Base-by-base conservation (phyloP, 176 grass and related monocot genomes). In the Hsuehochloa calcarea region DNA sequence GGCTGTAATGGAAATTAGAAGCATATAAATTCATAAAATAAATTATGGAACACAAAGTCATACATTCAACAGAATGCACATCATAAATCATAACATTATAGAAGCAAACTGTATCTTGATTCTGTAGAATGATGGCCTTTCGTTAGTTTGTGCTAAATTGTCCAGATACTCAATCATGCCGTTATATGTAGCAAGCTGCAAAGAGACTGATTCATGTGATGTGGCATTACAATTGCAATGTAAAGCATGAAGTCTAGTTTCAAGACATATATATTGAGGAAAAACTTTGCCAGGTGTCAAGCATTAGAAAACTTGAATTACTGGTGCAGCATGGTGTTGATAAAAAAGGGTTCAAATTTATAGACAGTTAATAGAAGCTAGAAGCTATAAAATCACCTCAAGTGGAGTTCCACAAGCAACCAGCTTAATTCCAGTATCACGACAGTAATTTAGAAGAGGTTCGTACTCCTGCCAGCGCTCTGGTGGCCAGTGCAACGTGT, bases 401-500 rank as follows among this genome's bases (percentile, higher is more conserved):
- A 94, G 84, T 68, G 96, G 96, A 49, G 96, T 92, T 78, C 96
- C 96, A 83, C 88, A 94, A 88, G 96, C 91, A 81, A 95, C 75
- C 92, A 95, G 85, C 78, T 90, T 95, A 49, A 98, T 86, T 82
- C 86, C 86, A 80, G 81, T 92, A 80, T 95, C 88, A 75, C 27
- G 77, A 50, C 91, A 98, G 58, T 92, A 98, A 75, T 95, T 95
- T 26, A 98, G 86, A 87, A 98, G 91, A 87, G 96, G 96, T 87
- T 94, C 96, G 51, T 95, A 98, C 70, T 98, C 91, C 87, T 98
- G 77, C 96, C 96, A 98, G 45, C 81, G 78, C 58, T 94, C 82
- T 84, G 87, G 65, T 70, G 93, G 86, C 96, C 96, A 98, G 86
- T 98, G 91, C 51, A 79, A 86, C 9, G 90, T 93, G 55, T 94